Base-by-base conservation (phyloP, 169 alveolate species). In the Cryptosporidium parvum region DNA sequence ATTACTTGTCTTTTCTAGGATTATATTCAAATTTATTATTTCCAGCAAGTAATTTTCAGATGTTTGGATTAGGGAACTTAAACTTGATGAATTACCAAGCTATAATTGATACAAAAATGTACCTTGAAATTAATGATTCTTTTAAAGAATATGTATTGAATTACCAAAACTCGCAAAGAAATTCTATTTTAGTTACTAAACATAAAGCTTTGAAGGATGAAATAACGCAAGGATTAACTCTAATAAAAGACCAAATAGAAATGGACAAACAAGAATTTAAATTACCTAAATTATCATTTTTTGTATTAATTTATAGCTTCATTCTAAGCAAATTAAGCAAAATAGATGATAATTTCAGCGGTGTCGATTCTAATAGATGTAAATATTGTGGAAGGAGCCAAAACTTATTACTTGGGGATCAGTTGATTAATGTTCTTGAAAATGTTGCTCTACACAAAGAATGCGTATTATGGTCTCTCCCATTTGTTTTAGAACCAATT, bases 381-480 rank as follows among this genome's bases (percentile, higher is more conserved):
- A 39, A 56, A 18, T 73, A 56, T 56, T 73, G 86, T 73, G 59
- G 52, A 33, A 73, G 23, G 31, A 37, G 10, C 12, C 21, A 39
- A 16, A 73, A 73, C 56, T 4, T 73, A n/a, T 56, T 59, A 73
- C 53, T 73, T 37, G 86, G 86, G 6, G 71, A 73, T 10, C 26
- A 69, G 0, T 58, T 73, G 4, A 5, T 73, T 29, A 10, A 9
- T 33, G n/a, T 23, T 44, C 18, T 16, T 3, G 48, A 73, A 56
- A 73, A 52, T 37, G 39, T 29, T 35, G 9, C 33, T 31, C 10
- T 73, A 18, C 89, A 80, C 68, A 80, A 80, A 62, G 89, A 80
- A 80, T 80, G 89, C 45, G 62, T 80, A 14, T 26, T 80, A 12
- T 80, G 89, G 89, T 80, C 89, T 9, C 75, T 80, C 14, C 89